These are phyloP conservation scores for Pythium guiyangense DNA, from an alignment of 352 stramenopile genomes.

Conservation along the genomic window DNA sequence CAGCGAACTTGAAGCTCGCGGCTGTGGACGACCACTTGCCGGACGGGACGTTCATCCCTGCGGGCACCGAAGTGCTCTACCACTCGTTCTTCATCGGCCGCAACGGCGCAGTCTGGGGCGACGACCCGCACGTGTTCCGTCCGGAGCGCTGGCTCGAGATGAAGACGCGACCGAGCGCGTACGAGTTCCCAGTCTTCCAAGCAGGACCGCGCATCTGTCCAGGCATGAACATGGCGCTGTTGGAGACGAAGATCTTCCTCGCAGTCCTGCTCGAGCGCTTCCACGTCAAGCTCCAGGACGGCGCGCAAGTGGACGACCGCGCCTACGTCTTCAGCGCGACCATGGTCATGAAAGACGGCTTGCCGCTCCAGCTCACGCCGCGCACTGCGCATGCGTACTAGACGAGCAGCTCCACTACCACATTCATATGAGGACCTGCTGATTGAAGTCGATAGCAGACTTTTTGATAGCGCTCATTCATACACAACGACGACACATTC, in stretches of 20 bases:
- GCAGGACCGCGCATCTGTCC: constrained; percentile 61
- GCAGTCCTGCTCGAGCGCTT: constrained; percentile 35
- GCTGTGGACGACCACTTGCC: too few species aligned
- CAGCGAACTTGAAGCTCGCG: too few species aligned
- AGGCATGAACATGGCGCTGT: constrained; percentile 66
- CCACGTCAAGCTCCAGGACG: constrained; percentile 32
- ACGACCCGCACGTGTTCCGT: constrained; percentile 40
- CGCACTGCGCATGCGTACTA: constrained; percentile 1
- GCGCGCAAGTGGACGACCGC: constrained; percentile 26
- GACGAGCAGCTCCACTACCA: too few species aligned
- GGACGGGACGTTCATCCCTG: too few species aligned
- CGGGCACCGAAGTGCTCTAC: too few species aligned
- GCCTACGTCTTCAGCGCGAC: constrained; percentile 44
- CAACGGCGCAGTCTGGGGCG: too few species aligned
- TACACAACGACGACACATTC: too few species aligned
- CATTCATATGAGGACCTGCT: too few species aligned
- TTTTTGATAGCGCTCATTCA: too few species aligned
- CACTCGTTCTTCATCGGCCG: too few species aligned
- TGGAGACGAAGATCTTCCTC: constrained; percentile 58
- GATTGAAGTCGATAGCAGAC: too few species aligned
- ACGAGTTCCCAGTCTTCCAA: constrained; percentile 73
- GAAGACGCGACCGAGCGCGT: constrained; percentile 46
- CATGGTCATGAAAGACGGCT: constrained; percentile 39
- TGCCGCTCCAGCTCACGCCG: constrained; percentile 37
- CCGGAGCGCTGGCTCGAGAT: constrained; percentile 73